Evolutionary conservation across 768 basidiomycete species (phyloP).

Genomic region (Cystobasidium ongulense): DNA sequence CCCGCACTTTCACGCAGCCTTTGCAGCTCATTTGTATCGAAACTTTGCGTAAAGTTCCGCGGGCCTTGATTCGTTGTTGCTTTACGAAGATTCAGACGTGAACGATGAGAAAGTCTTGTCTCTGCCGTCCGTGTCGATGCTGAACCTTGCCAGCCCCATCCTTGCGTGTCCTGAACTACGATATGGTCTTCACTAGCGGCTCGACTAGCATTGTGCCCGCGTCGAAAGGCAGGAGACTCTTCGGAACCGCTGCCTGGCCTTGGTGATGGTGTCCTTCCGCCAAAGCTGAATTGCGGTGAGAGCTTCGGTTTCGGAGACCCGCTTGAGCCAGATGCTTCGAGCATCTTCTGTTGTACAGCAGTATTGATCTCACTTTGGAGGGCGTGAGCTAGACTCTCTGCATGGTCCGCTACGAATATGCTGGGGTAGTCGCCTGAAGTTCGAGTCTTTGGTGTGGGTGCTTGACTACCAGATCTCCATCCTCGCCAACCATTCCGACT

Average conservation of each 20-base stretch:
- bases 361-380: neutral
- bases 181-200: constrained; percentile 9
- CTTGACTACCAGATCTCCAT: constrained; percentile 12
- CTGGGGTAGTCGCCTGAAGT: neutral
- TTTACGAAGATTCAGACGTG: neutral
- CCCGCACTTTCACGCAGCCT: neutral
- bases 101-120: neutral
- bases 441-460: neutral
- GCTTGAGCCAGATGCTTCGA: neutral
- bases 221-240: neutral
- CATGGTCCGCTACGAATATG: neutral
- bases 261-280: constrained; percentile 16
- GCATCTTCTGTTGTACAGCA: neutral
- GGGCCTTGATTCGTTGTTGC: neutral
- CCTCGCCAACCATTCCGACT: constrained; percentile 24
- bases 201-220: neutral
- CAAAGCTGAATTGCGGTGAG: constrained; percentile 18
- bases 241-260: neutral
- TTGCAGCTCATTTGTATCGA: constrained; percentile 14
- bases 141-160: neutral
- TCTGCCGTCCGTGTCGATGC: neutral
- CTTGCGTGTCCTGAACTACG: neutral
- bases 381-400: neutral
- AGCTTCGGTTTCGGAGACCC: constrained; percentile 13
- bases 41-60: neutral